Percentiles rank a stretch among this genome's conserved stretches.
Evolutionary conservation across 495 filamentous ascomycete genomes (phyloP).

Genomic region (Penicillium chermesinum): DNA sequence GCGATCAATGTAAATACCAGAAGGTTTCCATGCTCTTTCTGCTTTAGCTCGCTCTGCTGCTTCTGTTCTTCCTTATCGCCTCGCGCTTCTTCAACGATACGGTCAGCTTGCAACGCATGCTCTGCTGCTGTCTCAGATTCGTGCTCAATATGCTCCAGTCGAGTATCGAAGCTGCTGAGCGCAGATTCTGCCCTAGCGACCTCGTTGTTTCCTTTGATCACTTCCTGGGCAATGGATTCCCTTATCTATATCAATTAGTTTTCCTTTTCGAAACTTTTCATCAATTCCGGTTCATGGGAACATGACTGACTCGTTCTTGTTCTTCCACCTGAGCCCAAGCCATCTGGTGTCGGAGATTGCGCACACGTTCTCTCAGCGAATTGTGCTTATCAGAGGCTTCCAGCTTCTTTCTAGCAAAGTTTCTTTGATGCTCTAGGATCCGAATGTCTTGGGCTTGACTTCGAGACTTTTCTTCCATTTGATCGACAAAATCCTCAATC

Average conservation of each 20-base stretch:
- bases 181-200: constrained; percentile 40
- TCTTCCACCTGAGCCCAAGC: constrained; percentile 70
- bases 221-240: constrained; percentile 25
- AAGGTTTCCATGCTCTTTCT: constrained; percentile 37
- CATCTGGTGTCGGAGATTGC: constrained; percentile 52
- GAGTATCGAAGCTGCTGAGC: constrained; percentile 33
- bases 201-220: constrained; percentile 31
- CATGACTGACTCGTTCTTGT: constrained; percentile 38
- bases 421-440: constrained; percentile 38
- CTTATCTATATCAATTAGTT: too few relatives aligned
- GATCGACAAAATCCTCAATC: constrained; percentile 65
- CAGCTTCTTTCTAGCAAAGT: constrained; percentile 47
- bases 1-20: constrained; percentile 33
- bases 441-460: constrained; percentile 45
- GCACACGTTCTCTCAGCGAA: constrained; percentile 47
- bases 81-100: constrained; percentile 39
- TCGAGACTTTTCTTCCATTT: constrained; percentile 56
- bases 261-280: too few relatives aligned
- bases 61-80: constrained; percentile 40
- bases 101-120: constrained; percentile 48
- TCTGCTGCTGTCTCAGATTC: constrained; percentile 50
- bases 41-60: constrained; percentile 32
- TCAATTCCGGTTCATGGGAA: background rate
- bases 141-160: constrained; percentile 41
- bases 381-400: constrained; percentile 55